Base-by-base conservation (phyloP, 305 asterid species). In the Fraxinus sp. region DNA sequence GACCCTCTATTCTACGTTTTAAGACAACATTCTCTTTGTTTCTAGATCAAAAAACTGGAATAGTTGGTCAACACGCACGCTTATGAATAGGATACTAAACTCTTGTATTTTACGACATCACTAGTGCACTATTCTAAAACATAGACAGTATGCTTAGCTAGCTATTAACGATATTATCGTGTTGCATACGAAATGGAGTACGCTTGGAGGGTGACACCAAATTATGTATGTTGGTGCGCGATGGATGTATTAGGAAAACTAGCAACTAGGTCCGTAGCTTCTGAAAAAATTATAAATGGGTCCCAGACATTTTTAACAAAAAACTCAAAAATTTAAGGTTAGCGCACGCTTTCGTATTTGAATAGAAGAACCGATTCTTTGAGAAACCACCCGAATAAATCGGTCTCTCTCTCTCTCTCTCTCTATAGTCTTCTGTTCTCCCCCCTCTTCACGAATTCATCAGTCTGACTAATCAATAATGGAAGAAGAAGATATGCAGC, bases 401-500 rank as follows among this genome's bases (percentile, higher is more conserved):
- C 55, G 55, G 18, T 46, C 55, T 36, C 39, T 36, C 39, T 36
- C 39, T 44, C 55, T 36, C 41, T 36, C 41, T 22, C 68, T 7
- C 26, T n/a, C 2, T 16, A 0, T 18, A 57, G 5, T 7, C 0
- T 22, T 59, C 72, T 64, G 6, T 64, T 10, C 35, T 24, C 28
- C 20, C 35, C n/a, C 36, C 11, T 3, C 74, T 66, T 11, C 18
- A 26, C 8, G 18, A 66, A 26, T 24, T 66, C 35, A 1, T 13
- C 74, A 9, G n/a, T 66, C n/a, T 37, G 75, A 70, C 39, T 16
- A 49, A 14, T 14, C 59, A 49, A 49, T 32, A 32, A 91, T 88
- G 91, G 91, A 85, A 35, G 81, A 81, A 76, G 87, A 85, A 74
- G 90, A 80, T 70, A 87, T 84, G 39, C 76, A 71, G 59, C 84